phyloP scores from a whole-genome alignment of 2,329 filamentous ascomycete species.

The Hyphodiscus sp. region DNA sequence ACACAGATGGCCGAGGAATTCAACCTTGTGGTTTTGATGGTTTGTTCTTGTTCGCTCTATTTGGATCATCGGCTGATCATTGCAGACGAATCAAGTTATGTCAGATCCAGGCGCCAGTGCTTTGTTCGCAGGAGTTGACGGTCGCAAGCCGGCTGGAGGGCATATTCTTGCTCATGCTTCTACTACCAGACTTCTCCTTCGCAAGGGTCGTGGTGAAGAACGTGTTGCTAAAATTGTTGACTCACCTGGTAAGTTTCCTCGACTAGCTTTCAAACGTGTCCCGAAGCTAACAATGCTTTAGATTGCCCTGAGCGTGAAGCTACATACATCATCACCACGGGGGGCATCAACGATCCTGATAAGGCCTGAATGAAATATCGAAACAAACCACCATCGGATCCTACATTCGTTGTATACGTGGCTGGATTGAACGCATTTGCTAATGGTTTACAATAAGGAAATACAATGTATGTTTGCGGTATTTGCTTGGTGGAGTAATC shows the following conservation, averaged over 20 bases:
- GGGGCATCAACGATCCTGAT: constrained; percentile 62
- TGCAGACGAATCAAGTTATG: constrained; percentile 63
- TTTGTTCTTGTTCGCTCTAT: constrained; percentile 23
- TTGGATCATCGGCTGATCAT: background rate
- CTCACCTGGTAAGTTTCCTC: constrained; percentile 47
- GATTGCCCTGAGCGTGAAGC: constrained; percentile 64
- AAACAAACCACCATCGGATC: background rate
- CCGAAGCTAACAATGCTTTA: constrained; percentile 22
- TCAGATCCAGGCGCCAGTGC: constrained; percentile 63
- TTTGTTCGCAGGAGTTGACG: constrained; percentile 61
- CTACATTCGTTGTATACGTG: background rate
- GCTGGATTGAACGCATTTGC: background rate
- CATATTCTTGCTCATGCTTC: constrained; percentile 65
- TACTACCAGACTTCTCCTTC: constrained; percentile 57
- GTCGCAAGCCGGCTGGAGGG: constrained; percentile 59
- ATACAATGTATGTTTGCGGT: background rate
- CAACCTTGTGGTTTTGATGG: constrained; percentile 59
- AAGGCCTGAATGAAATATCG: constrained; percentile 38
- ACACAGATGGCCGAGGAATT: constrained; percentile 64
- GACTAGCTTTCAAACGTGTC: background rate
- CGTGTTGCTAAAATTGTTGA: constrained; percentile 64
- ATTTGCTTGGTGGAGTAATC: background rate
- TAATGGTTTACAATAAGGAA: background rate
- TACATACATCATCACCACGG: constrained; percentile 64
- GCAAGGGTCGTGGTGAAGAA: constrained; percentile 64